A percentile compares a stretch with the other conserved stretches of the same genome.
Conservation (phyloP, 306 rosid species). For the Benincasa hispida region DNA sequence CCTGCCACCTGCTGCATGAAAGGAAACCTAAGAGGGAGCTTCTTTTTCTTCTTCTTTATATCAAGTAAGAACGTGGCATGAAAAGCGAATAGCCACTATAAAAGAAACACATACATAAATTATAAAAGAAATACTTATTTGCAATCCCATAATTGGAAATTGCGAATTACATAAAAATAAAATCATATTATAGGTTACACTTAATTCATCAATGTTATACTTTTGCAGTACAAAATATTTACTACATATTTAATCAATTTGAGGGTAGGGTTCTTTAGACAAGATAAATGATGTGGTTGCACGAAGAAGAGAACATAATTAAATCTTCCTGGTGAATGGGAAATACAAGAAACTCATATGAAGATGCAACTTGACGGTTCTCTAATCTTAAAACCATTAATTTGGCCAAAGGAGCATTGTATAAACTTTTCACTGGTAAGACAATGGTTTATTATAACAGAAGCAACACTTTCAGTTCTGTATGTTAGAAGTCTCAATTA, state of each 20-base stretch:
- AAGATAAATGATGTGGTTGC: not conserved
- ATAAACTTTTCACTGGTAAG: not conserved
- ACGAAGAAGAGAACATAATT: not conserved
- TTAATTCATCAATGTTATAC: not conserved
- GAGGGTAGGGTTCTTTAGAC: not conserved
- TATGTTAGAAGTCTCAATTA: not conserved
- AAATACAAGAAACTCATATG: not conserved
- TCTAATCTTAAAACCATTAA: not conserved
- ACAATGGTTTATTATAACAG: not conserved
- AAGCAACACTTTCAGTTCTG: not conserved
- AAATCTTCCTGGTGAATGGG: not conserved
- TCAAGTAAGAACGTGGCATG: not conserved
- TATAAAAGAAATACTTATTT: not conserved
- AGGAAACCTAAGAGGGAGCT: slow-evolving; percentile 11
- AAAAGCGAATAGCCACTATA: not conserved
- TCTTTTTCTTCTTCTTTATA: not conserved
- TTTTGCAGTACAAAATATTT: not conserved
- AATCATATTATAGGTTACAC: not conserved
- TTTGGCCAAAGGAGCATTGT: not conserved
- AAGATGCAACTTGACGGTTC: not conserved
- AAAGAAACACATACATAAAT: not conserved
- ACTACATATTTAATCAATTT: not conserved
- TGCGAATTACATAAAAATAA: not conserved
- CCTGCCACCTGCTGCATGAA: slow-evolving; percentile 64
- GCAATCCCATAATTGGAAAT: not conserved